Evolutionary conservation across 441 rosid genomes (phyloP).

Genomic region (Erodium texanum): DNA sequence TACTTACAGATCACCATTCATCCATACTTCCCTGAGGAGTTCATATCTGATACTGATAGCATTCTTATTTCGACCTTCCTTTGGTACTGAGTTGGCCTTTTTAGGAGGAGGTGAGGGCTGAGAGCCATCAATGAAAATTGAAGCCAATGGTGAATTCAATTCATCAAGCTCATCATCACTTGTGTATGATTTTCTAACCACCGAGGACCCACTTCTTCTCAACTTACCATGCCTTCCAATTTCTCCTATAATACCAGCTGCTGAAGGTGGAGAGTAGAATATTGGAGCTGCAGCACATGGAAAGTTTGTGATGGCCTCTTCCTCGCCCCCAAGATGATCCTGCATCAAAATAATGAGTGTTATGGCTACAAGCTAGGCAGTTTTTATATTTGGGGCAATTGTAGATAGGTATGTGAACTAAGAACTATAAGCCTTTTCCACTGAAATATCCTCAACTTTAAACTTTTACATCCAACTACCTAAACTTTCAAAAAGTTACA

Average conservation of each 20-base stretch:
- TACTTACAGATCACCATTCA: conserved; percentile 32
- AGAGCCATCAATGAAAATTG: conserved; percentile 34
- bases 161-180: conserved; percentile 93
- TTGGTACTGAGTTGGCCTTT: conserved; percentile 32
- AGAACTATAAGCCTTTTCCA: no score
- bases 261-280: conserved; percentile 51
- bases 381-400: no score
- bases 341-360: conserved; percentile 21
- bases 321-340: conserved; percentile 35
- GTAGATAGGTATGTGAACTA: no score
- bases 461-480: no score
- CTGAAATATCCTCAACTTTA: no score
- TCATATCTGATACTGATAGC: conserved; percentile 44
- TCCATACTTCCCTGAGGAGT: conserved; percentile 77
- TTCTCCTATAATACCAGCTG: conserved; percentile 41
- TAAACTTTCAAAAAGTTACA: no score
- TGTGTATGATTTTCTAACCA: conserved; percentile 61
- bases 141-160: conserved; percentile 65
- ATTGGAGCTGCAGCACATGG: conserved; percentile 62
- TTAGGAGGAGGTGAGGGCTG: conserved; percentile 30
- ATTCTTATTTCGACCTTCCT: conserved; percentile 37
- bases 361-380: background rate
- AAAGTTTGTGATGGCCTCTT: conserved; percentile 34
- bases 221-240: conserved; percentile 36
- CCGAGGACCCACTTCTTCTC: conserved; percentile 53